phyloP scores from a whole-genome alignment of 257 asterid species.

The Oldenlandia corymbosa region DNA sequence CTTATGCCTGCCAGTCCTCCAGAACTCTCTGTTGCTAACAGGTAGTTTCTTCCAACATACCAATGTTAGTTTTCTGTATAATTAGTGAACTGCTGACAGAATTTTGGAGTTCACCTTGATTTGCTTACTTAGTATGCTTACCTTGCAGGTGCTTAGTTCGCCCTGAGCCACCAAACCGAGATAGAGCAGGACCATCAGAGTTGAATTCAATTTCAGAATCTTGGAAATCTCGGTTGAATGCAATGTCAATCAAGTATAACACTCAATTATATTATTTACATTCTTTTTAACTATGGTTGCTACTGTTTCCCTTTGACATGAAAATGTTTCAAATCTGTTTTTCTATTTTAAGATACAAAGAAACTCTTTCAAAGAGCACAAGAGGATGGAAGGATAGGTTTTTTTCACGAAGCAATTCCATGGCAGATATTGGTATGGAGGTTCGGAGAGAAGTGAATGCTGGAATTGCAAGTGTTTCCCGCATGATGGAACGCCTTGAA shows the following conservation, averaged over 20 bases:
- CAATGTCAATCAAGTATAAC: conserved; percentile 73
- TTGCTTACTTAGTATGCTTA: background rate
- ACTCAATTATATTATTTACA: too few species aligned
- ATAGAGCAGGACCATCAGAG: conserved; percentile 82
- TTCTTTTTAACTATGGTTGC: too few species aligned
- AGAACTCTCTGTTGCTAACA: conserved; percentile 32
- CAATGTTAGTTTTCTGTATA: background rate
- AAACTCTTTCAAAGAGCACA: conserved; percentile 70
- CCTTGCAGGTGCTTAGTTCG: conserved; percentile 40
- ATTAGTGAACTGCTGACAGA: background rate
- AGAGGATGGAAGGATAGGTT: conserved; percentile 88
- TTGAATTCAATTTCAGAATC: conserved; percentile 60
- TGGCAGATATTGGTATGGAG: conserved; percentile 74
- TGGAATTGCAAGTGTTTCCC: conserved; percentile 77
- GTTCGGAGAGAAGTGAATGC: conserved; percentile 70
- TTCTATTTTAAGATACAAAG: conserved; percentile 60
- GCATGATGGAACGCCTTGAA: conserved; percentile 89
- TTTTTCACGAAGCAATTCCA: conserved; percentile 68
- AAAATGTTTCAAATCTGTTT: conserved; percentile 11
- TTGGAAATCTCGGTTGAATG: conserved; percentile 71
- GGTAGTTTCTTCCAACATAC: conserved; percentile 40
- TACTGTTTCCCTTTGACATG: conserved; percentile 7
- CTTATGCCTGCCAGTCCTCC: conserved; percentile 23
- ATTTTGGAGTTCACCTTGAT: background rate
- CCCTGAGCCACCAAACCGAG: conserved; percentile 44